Evolutionary conservation across 192 early-diverging fungal genomes (phyloP).

Genomic region (Gaertneriomyces sp.): DNA sequence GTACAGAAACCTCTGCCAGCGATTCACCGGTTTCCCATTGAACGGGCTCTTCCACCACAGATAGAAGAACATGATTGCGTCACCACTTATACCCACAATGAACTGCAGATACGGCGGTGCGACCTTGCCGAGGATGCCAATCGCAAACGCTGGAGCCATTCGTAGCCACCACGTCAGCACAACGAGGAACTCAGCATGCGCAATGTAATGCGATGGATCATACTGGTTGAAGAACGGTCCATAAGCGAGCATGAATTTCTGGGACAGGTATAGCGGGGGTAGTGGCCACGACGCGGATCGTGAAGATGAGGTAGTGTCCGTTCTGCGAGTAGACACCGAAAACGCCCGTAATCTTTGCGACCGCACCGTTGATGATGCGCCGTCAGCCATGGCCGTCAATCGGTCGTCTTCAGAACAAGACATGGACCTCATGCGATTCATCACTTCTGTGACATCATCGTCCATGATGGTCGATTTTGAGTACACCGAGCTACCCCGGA

Average conservation of each 20-base stretch:
- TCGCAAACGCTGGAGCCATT: slow-evolving; percentile 13
- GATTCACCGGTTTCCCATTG: slow-evolving; percentile 12
- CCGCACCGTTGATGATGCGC: neutral
- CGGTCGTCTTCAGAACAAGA: neutral
- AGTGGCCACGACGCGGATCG: slow-evolving; percentile 14
- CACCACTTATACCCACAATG: slow-evolving; percentile 11
- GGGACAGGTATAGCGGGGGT: slow-evolving; percentile 14
- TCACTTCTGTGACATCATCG: slow-evolving; percentile 10
- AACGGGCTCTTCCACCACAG: slow-evolving; percentile 13
- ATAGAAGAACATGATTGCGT: slow-evolving; percentile 12
- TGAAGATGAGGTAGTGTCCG: slow-evolving; percentile 1
- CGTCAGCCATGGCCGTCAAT: neutral
- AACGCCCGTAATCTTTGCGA: slow-evolving; percentile 3
- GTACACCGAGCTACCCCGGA: neutral
- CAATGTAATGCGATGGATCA: slow-evolving; percentile 14
- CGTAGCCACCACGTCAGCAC: slow-evolving; percentile 18
- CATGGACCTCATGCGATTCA: slow-evolving; percentile 12
- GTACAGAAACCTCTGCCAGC: slow-evolving; percentile 12
- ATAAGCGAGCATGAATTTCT: slow-evolving; percentile 26
- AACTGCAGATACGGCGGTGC: slow-evolving; percentile 21
- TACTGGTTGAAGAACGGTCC: slow-evolving; percentile 22
- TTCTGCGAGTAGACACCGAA: slow-evolving; percentile 7
- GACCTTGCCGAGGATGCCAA: slow-evolving; percentile 21
- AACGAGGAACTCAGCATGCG: slow-evolving; percentile 21
- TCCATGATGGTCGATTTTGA: neutral